Base-by-base conservation (phyloP, 768 basidiomycete genomes). In the Rhizopogon salebrosus region DNA sequence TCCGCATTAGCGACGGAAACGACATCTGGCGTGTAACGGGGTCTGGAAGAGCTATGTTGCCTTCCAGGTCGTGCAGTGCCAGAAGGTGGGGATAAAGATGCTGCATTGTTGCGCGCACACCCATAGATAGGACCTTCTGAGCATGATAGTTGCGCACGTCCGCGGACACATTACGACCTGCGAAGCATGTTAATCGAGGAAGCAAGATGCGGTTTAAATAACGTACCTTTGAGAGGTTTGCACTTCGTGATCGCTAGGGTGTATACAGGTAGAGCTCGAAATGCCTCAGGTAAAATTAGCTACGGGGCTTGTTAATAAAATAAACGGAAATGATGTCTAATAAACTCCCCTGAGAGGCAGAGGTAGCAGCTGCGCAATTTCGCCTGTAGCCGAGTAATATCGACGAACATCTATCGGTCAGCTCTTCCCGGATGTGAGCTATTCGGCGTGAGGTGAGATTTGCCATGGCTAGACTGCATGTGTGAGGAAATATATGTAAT, bases 201-300 rank as follows among this genome's bases (percentile, higher is more conserved):
- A 36, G 37, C 29, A 26, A 53, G 18, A 41, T 39, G 41, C 29
- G 4, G n/a, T 36, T 37, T 48, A 27, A 49, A 48, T 51, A 51
- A 52, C 58, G 54, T 63, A 84, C 95, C 92, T 85, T 97, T 95
- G n/a, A 99, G 71, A 18, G 93, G 85, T 66, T 97, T 95, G 49
- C 81, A 81, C 73, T 99, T 99, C 41, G 88, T 76, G 31, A 98
- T 80, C 10, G 84, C 84, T 3, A 98, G 75, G 3, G 81, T 80
- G 64, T 86, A 94, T 16, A 92, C 75, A 0, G 94, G 92, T 39
- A 98, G 78, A 1, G 87, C 78, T 62, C 87, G 86, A 76, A 93
- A 94, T 0, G 89, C 86, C 70, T 98, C 97, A 6, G 97, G 97
- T 23, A 99, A 82, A 55, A 99, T 89, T 56, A 99, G 70, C 95